Conservation (phyloP, 192 early-diverging fungal genomes). For the Phlyctochytrium bullatum region DNA sequence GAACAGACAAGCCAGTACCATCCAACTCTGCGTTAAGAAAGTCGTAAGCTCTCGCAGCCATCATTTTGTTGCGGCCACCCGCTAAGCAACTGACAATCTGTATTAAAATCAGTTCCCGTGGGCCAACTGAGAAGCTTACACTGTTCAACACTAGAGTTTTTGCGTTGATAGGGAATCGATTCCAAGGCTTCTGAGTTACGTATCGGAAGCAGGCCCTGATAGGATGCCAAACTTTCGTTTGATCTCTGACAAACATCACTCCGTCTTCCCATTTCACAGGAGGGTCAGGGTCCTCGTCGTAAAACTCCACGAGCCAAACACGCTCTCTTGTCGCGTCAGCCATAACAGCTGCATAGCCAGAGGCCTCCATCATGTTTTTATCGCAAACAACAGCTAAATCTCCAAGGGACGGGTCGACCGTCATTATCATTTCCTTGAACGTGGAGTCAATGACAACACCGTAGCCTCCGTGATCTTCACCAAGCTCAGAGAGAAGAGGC, state of each 20-base stretch:
- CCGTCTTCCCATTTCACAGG: slow-evolving; percentile 75
- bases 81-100: slow-evolving; percentile 78
- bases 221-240: slow-evolving; percentile 67
- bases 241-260: slow-evolving; percentile 68
- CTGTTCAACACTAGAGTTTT: slow-evolving; percentile 77
- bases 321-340: slow-evolving; percentile 73
- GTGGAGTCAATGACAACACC: slow-evolving; percentile 76
- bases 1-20: slow-evolving; percentile 65
- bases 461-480: slow-evolving; percentile 77
- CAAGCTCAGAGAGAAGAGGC: slow-evolving; percentile 72
- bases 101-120: background rate
- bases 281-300: slow-evolving; percentile 69
- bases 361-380: slow-evolving; percentile 86
- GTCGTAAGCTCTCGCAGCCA: slow-evolving; percentile 85
- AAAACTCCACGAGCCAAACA: slow-evolving; percentile 77
- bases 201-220: slow-evolving; percentile 88
- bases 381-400: slow-evolving; percentile 81
- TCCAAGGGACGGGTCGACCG: slow-evolving; percentile 62
- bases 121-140: slow-evolving; percentile 15
- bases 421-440: slow-evolving; percentile 66
- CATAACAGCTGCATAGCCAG: slow-evolving; percentile 76
- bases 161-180: slow-evolving; percentile 72
- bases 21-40: slow-evolving; percentile 78
- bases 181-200: slow-evolving; percentile 88
- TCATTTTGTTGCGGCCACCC: slow-evolving; percentile 88